phyloP scores from a whole-genome alignment of 2,329 filamentous ascomycete genomes.

The Sarocladium oryzae region DNA sequence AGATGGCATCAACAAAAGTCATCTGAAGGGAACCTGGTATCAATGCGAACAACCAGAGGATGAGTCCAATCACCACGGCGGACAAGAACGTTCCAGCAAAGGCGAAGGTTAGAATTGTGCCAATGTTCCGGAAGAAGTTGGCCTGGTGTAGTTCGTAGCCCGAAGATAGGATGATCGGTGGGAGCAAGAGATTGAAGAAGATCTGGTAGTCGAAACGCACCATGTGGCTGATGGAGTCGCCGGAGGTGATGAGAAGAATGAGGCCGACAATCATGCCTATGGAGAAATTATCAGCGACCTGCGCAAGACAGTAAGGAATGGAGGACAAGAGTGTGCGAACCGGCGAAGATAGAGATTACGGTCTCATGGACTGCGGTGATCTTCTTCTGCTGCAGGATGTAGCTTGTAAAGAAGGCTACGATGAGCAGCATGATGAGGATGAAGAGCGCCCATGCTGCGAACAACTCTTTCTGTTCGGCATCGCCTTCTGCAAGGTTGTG shows the following conservation, averaged over 20 bases:
- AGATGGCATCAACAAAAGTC: constrained; percentile 91
- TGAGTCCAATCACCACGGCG: constrained; percentile 83
- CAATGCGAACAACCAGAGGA: constrained; percentile 83
- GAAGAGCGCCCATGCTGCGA: constrained; percentile 94
- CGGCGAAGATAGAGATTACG: constrained; percentile 95
- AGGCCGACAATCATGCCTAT: constrained; percentile 92
- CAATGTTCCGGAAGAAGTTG: constrained; percentile 98
- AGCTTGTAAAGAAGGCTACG: constrained; percentile 91
- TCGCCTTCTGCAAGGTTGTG: constrained; percentile 54
- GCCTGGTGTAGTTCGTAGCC: constrained; percentile 97
- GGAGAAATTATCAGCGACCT: not conserved
- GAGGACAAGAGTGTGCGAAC: constrained; percentile 33
- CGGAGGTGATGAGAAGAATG: constrained; percentile 73
- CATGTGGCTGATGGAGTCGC: constrained; percentile 77
- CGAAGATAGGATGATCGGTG: constrained; percentile 93
- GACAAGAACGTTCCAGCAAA: constrained; percentile 97
- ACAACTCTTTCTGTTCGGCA: constrained; percentile 86
- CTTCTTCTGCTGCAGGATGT: constrained; percentile 92
- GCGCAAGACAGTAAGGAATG: not conserved
- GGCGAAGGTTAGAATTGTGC: constrained; percentile 93
- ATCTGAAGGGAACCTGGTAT: constrained; percentile 80
- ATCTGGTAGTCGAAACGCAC: constrained; percentile 99
- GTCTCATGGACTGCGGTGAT: constrained; percentile 98
- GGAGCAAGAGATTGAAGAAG: constrained; percentile 98
- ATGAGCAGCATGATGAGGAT: constrained; percentile 94